Conservation (phyloP, 495 filamentous ascomycete genomes). For the Halenospora varia region DNA sequence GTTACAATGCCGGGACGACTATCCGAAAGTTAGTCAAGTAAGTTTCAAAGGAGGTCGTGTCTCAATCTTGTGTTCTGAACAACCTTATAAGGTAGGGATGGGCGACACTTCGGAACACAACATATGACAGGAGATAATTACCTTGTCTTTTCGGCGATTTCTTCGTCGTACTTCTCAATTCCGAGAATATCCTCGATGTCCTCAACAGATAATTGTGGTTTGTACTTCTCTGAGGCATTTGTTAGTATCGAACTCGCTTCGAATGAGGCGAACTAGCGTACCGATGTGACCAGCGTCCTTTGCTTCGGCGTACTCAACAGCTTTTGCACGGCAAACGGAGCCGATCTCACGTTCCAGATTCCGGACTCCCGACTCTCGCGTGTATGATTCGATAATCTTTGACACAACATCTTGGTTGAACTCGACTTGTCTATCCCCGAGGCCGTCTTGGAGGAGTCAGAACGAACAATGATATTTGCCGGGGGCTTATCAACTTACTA, state of each 20-base stretch:
- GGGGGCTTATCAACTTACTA: conserved; percentile 25
- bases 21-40: background rate
- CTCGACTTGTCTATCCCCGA: conserved; percentile 65
- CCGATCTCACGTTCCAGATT: conserved; percentile 95
- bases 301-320: conserved; percentile 88
- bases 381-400: conserved; percentile 94
- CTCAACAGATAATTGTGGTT: conserved; percentile 63
- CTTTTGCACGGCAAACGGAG: conserved; percentile 90
- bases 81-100: background rate
- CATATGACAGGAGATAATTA: conserved; percentile 3
- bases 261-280: background rate
- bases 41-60: conserved; percentile 6
- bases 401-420: conserved; percentile 81
- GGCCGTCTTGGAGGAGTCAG: conserved; percentile 54
- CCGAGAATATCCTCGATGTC: conserved; percentile 91
- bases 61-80: background rate
- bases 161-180: conserved; percentile 91
- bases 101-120: background rate
- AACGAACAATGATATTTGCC: conserved; percentile 25
- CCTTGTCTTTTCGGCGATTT: conserved; percentile 80
- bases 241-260: conserved; percentile 1
- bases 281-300: conserved; percentile 60
- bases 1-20: conserved; percentile 91
- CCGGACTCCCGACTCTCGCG: conserved; percentile 94
- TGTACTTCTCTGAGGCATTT: conserved; percentile 56